Evolutionary conservation across 2,329 filamentous ascomycete genomes (phyloP), one percentile per base, ranked within the genome.

Genomic region (Pleomassaria siparia): DNA sequence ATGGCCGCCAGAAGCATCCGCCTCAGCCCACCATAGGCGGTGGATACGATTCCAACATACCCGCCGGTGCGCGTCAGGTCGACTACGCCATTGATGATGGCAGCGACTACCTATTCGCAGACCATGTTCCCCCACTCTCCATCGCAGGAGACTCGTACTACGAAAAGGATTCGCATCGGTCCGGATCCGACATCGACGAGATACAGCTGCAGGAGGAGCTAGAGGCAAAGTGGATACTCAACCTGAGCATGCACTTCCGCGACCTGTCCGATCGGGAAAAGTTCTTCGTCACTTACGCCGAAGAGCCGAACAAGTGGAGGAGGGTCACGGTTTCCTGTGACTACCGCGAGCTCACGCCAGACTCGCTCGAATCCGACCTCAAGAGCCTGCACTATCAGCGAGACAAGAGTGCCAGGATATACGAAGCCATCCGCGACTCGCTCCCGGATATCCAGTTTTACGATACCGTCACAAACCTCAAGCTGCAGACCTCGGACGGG

Each of bases 161-260:
- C 33, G 64, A 68, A 32, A 56, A 61, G 26, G 66, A 64, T 15
- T 62, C 64, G 15, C 66, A 65, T 16, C 64, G 56, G 22, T 67
- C 68, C 15, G 60, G 60, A 7, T 64, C 66, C 2, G 66, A 63
- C 24, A 58, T 72, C 11, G 74, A 88, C 60, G 82, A 87, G 44
- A 75, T 78, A 43, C 77, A 83, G 59, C 80, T 96, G 55, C 83
- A 87, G 55, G 83, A 88, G 53, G 92, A 97, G 70, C 80, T 96
- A 46, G 91, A 96, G 63, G 82, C 80, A 51, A 86, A 82, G 63
- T 99, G 94, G 94, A 97, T 99, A 50, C 77, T 99, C 58, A 99
- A 99, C 65, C 80, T 97, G 50, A 96, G 91, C 72, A 96, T 99
- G 94, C 91, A 96, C 70, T 99, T 96, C 70, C 84, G 91, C 49